phyloP scores from a whole-genome alignment of 257 asterid species.

The Lycium ferocissimum region DNA sequence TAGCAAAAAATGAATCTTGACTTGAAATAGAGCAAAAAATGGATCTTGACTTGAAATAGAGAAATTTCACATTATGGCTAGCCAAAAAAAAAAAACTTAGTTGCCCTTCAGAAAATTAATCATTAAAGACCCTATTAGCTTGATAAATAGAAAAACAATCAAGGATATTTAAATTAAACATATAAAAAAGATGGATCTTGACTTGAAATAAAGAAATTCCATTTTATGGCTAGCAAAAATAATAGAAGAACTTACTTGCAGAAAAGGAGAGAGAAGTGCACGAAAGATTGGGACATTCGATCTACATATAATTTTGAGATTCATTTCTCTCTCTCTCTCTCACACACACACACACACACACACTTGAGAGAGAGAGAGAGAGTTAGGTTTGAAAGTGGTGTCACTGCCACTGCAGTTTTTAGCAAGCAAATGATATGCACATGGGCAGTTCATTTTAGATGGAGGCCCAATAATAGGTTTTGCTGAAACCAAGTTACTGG shows the following conservation, averaged over 20 bases:
- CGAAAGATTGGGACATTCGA: conserved; percentile 86
- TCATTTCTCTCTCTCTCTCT: conserved; percentile 43
- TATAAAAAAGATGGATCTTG: no score
- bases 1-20: no score
- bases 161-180: neutral
- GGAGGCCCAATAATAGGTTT: neutral
- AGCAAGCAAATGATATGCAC: neutral
- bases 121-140: neutral
- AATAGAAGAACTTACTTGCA: conserved; percentile 64
- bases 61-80: no score
- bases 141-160: neutral
- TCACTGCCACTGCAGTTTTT: neutral
- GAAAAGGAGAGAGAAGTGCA: conserved; percentile 69
- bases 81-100: conserved; percentile 37
- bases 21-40: no score
- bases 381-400: neutral
- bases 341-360: no score
- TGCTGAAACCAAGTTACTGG: no score
- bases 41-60: no score
- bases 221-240: neutral
- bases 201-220: neutral
- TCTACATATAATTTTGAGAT: conserved; percentile 66
- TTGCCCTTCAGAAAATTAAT: conserved; percentile 45
- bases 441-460: neutral
- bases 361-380: no score